phyloP scores from a whole-genome alignment of 2,329 filamentous ascomycete species.

The Drechmeria coniospora region DNA sequence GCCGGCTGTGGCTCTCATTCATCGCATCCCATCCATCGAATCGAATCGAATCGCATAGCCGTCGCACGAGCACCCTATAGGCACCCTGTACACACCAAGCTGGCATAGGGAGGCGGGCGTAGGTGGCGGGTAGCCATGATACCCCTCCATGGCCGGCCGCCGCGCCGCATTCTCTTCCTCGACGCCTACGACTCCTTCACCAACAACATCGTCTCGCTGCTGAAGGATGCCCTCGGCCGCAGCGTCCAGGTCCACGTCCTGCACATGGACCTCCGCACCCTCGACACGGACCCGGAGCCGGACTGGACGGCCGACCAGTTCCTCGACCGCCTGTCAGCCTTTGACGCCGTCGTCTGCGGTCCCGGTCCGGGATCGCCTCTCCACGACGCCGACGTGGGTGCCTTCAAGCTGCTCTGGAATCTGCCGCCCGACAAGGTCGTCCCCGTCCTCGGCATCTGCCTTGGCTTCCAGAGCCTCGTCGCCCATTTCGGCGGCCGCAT shows the following conservation, averaged over 20 bases:
- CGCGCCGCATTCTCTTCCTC: conserved; percentile 58
- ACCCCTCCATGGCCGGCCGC: conserved; percentile 2
- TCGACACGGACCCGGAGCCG: conserved; percentile 47
- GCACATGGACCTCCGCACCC: conserved; percentile 26
- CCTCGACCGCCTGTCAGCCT: conserved; percentile 30
- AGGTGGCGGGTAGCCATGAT: no score
- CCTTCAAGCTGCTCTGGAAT: conserved; percentile 64
- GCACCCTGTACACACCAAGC: no score
- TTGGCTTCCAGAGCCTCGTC: conserved; percentile 76
- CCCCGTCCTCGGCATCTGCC: conserved; percentile 75
- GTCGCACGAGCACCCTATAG: no score
- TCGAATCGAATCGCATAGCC: no score
- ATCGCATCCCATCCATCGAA: no score
- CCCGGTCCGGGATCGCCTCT: conserved; percentile 78
- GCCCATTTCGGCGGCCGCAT: conserved; percentile 52
- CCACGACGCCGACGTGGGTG: conserved; percentile 59
- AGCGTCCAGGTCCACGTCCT: conserved; percentile 40
- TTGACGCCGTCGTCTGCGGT: conserved; percentile 77
- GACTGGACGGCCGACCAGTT: conserved; percentile 31
- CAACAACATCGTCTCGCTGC: conserved; percentile 78
- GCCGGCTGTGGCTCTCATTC: no score
- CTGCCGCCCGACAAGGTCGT: conserved; percentile 42
- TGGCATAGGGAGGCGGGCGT: no score
- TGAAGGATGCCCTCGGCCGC: conserved; percentile 53
- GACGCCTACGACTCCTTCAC: conserved; percentile 97